These are phyloP conservation scores for Aspergillus sergii DNA, from an alignment of 2,329 filamentous ascomycete genomes.

Conservation along the genomic window DNA sequence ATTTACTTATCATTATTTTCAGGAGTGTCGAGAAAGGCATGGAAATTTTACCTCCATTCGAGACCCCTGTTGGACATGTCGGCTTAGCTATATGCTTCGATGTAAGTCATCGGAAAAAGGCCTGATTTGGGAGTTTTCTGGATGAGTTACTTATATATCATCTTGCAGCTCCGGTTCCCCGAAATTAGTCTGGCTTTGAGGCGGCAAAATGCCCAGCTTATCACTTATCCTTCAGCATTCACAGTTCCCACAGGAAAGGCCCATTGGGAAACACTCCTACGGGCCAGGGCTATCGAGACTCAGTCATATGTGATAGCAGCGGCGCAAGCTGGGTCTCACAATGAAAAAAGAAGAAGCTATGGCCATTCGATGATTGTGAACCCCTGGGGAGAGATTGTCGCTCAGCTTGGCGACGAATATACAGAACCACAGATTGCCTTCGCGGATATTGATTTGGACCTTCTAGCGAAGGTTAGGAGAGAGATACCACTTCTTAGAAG, in stretches of 20 bases:
- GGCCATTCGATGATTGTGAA: slow-evolving; percentile 83
- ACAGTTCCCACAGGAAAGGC: slow-evolving; percentile 81
- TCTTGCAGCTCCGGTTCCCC: slow-evolving; percentile 69
- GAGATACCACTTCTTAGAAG: slow-evolving; percentile 62
- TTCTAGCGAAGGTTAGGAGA: slow-evolving; percentile 54
- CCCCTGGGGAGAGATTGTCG: slow-evolving; percentile 79
- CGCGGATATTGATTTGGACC: slow-evolving; percentile 58
- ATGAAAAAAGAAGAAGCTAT: slow-evolving; percentile 77
- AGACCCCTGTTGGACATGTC: slow-evolving; percentile 72
- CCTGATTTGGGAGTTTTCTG: background rate
- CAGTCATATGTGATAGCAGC: slow-evolving; percentile 86
- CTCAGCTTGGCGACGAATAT: slow-evolving; percentile 58
- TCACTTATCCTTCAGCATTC: slow-evolving; percentile 89
- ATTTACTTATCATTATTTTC: background rate
- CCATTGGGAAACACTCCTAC: slow-evolving; percentile 81
- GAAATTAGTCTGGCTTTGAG: slow-evolving; percentile 72
- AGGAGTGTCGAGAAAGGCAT: slow-evolving; percentile 69
- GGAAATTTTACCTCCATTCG: slow-evolving; percentile 68
- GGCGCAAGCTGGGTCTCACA: slow-evolving; percentile 76
- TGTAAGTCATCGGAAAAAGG: slow-evolving; percentile 38
- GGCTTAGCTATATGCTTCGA: slow-evolving; percentile 90
- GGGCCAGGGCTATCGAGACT: slow-evolving; percentile 83
- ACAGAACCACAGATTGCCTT: slow-evolving; percentile 50
- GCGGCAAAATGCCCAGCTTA: slow-evolving; percentile 68
- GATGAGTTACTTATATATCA: background rate